Evolutionary conservation across 164 flowering plant species (phyloP), one percentile per base, ranked within the genome.

Genomic region (Vitis vinifera): DNA sequence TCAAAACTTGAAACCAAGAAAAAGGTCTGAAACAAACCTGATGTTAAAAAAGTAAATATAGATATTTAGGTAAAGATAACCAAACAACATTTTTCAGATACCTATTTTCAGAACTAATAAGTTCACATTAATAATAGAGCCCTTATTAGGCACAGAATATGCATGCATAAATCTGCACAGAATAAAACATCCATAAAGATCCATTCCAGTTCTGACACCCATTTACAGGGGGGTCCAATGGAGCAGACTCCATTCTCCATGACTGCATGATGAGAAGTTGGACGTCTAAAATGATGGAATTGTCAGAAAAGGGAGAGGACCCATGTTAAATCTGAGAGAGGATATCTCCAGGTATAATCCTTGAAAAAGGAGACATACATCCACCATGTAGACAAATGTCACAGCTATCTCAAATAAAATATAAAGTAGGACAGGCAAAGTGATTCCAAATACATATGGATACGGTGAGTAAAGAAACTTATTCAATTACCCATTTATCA

Each of bases 401-500:
- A 1, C 10, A n/a, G 17, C 30, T 63, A 47, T 47, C 13, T 12
- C 65, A 37, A 37, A 37, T 23, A 37, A 4, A 37, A 3, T 37
- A 37, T 37, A 0, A 14, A 17, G 23, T 27, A 16, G 10, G 51
- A 63, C 8, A 65, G 13, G 17, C 48, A 65, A n/a, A 51, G 16
- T 12, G 31, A 50, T 14, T 15, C 8, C 47, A 55, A 53, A 17
- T 19, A 55, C 8, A 66, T 30, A 66, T n/a, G 13, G 52, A 17
- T 0, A 1, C 14, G 37, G 16, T 9, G 30, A 17, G 53, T n/a
- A 31, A 19, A 16, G 8, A 48, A 66, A 62, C n/a, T 15, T 15
- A 16, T 51, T 11, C 51, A n/a, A 52, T 78, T 88, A 96, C 99
- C 99, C 99, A 96, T 91, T 92, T 88, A 75, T 96, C 97, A 71